Evolutionary conservation across 1,139 yeast genomes (phyloP), one percentile per base, ranked within the genome.

Genomic region (Saccharomyces hybrid): DNA sequence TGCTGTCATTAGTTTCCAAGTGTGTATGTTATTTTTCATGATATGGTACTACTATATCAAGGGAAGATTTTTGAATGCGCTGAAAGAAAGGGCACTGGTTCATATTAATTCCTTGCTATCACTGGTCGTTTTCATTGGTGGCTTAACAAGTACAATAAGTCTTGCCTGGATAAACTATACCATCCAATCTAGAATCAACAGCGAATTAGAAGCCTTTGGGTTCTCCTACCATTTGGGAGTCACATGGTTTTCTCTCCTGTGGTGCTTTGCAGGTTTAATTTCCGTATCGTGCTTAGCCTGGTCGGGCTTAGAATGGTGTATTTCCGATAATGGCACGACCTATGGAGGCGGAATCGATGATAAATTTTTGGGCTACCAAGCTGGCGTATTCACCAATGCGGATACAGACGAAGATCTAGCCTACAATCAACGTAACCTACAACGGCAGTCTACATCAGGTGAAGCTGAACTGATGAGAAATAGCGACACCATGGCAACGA

Each of bases 281-380:
- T 50, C 58, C 14, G 50, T 66, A 1, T 64, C 66, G 4, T 56
- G 64, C 54, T 51, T 64, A 9, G 57, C 61, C 0, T 68, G 72
- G 71, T 61, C 69, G 2, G 72, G 71, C 46, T 52, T 67, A 9
- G 72, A 67, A 55, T 68, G 72, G 72, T 68, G 71, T 58, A 54
- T 68, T 8, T 53, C 63, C 8, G 63, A 62, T 28, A 54, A 49
- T 14, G 53, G 55, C 4, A 55, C 48, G 44, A 53, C 57, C n/a
- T 57, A 51, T 44, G 48, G 55, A 6, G 60, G 57, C 26, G 58
- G 50, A 4, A 50, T 59, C n/a, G 55, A 55, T 12, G 51, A 57
- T 34, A 52, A 52, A 12, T 60, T 58, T 6, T 47, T 61, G 8
- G 52, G 54, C 5, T 59, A 56, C 26, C 54, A 57, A 26, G 50